phyloP scores from a whole-genome alignment of 305 asterid genomes.

The Fraxinus velutina region DNA sequence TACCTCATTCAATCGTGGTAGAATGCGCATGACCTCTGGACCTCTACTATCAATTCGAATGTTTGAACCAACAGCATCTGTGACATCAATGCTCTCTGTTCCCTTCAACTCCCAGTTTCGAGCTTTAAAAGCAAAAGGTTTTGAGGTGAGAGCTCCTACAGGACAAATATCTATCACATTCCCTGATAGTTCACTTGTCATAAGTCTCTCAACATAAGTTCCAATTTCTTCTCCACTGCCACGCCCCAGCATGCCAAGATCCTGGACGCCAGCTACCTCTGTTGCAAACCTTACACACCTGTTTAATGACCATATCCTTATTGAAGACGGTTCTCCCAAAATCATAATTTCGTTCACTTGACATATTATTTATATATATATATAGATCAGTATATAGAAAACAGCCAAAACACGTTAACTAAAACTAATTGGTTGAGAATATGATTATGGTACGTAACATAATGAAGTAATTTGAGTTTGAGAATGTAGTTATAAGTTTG shows the following conservation, averaged over 20 bases:
- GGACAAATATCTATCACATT: slow-evolving; percentile 98
- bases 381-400: background rate
- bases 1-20: slow-evolving; percentile 95
- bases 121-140: slow-evolving; percentile 98
- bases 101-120: slow-evolving; percentile 98
- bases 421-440: background rate
- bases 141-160: slow-evolving; percentile 95
- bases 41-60: slow-evolving; percentile 97
- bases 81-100: slow-evolving; percentile 93
- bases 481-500: background rate
- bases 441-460: background rate
- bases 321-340: slow-evolving; percentile 10
- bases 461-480: background rate
- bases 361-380: background rate
- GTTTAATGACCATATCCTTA: slow-evolving; percentile 30
- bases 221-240: slow-evolving; percentile 99
- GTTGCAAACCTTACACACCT: slow-evolving; percentile 97
- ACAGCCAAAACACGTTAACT: background rate
- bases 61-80: slow-evolving; percentile 98
- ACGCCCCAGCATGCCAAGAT: slow-evolving; percentile 96
- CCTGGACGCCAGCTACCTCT: slow-evolving; percentile 92
- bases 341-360: background rate
- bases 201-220: slow-evolving; percentile 87
- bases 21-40: slow-evolving; percentile 90
- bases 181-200: slow-evolving; percentile 98